Base-by-base conservation (phyloP, 306 rosid species). In the Dryas octopetala region DNA sequence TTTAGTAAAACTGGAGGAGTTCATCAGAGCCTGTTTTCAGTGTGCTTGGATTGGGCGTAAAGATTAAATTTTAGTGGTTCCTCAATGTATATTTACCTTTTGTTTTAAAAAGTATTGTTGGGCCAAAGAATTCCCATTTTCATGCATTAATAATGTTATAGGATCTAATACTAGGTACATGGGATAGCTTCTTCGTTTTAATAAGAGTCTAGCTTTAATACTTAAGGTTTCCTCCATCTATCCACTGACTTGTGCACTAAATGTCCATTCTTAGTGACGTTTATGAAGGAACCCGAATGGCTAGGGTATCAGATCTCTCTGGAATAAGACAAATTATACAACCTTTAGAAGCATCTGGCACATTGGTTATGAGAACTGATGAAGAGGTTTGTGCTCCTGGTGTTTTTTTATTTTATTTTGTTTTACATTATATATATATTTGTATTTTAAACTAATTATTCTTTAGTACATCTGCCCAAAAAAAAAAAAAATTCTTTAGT, bases 201-300 rank as follows among this genome's bases (percentile, higher is more conserved):
- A 3, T 70, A 5, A 40, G n/a, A 52, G 50, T 9, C 17, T 70
- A 9, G 44, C 74, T 52, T 70, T 62, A 68, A 4, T 55, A 45
- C 28, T 10, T 45, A 60, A 16, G 59, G 51, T 55, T 60, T 46
- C 70, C 46, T 44, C 62, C 13, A 14, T 53, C 46, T 17, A 40
- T 72, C 70, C 10, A 59, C 76, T 79, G 47, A 88, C 66, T 14
- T 7, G 55, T 68, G 17, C 50, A 23, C 77, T 59, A 57, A 64
- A 73, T 78, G 74, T 77, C 78, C 74, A 19, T 64, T 70, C 60
- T 15, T 64, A 95, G 99, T 73, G 99, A 96, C 70, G 93, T 89
- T 53, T 96, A 96, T 12, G 99, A 96, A 88, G 99, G 98, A 76
- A 96, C 99, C 40, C 96, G 99, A 74, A 83, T 71, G 87, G 99